Evolutionary conservation across 208 protist genomes (phyloP).

Genomic region (Angomonas deanei): DNA sequence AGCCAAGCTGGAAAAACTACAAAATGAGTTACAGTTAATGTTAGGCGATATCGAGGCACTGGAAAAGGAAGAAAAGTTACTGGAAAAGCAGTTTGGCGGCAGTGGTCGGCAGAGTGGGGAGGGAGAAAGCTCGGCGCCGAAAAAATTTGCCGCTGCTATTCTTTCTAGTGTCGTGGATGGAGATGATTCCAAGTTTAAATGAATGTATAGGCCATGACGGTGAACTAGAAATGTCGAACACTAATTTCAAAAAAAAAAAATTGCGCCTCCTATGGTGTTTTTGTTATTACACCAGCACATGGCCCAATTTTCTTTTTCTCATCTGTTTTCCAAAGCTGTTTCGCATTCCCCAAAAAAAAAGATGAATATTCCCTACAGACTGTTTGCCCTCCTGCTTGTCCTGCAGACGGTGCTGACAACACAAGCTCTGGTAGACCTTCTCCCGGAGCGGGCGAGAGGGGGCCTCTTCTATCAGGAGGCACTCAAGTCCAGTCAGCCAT

Average conservation of each 20-base stretch:
- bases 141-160: slow-evolving; percentile 19
- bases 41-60: slow-evolving; percentile 25
- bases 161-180: slow-evolving; percentile 29
- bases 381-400: too few relatives aligned
- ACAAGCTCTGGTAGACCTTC: too few relatives aligned
- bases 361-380: background rate
- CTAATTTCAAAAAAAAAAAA: background rate
- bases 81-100: slow-evolving; percentile 24
- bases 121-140: background rate
- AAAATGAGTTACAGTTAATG: slow-evolving; percentile 27
- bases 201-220: background rate
- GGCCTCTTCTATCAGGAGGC: slow-evolving; percentile 20
- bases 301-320: slow-evolving; percentile 1
- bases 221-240: background rate
- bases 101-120: background rate
- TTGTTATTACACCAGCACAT: background rate
- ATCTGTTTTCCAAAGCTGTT: slow-evolving; percentile 1
- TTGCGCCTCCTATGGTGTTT: background rate
- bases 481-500: background rate
- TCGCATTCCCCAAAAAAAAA: background rate
- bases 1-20: slow-evolving; percentile 24
- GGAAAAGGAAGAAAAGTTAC: slow-evolving; percentile 20
- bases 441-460: slow-evolving; percentile 20
- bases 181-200: slow-evolving; percentile 19
- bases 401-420: too few relatives aligned